Evolutionary conservation across 2,329 filamentous ascomycete genomes (phyloP).

Genomic region (Aspergillus quadrilineatus): DNA sequence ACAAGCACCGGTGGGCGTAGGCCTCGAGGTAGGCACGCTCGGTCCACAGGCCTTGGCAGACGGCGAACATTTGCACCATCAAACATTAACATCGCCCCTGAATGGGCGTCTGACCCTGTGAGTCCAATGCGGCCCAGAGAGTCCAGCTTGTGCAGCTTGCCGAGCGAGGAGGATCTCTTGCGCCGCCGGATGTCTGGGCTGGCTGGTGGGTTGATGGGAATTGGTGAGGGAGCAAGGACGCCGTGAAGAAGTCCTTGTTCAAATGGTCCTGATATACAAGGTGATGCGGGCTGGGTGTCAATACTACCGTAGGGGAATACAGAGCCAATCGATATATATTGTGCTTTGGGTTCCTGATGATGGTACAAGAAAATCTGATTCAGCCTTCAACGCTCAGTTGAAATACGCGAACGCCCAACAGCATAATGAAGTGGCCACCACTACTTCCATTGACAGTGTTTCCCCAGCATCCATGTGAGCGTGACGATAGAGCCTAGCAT

Average conservation of each 20-base stretch:
- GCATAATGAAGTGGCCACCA: too few species aligned
- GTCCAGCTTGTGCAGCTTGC: conserved; percentile 53
- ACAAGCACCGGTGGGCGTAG: neutral
- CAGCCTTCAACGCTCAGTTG: too few species aligned
- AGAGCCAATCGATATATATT: too few species aligned
- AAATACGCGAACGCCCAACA: too few species aligned
- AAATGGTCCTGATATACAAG: too few species aligned
- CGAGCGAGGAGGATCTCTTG: conserved; percentile 58
- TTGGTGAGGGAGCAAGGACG: conserved; percentile 37
- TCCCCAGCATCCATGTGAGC: too few species aligned
- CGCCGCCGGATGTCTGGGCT: conserved; percentile 57
- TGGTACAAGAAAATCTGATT: too few species aligned
- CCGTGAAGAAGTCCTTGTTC: conserved; percentile 19
- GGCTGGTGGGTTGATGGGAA: conserved; percentile 53
- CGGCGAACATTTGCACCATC: conserved; percentile 19
- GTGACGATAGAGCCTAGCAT: neutral
- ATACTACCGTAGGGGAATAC: too few species aligned
- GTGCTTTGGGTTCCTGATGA: too few species aligned
- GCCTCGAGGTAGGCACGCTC: conserved; percentile 13
- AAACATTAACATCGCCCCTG: conserved; percentile 20
- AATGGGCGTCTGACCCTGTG: conserved; percentile 22
- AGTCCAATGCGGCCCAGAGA: conserved; percentile 28
- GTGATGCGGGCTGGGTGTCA: too few species aligned
- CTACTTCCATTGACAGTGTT: neutral
- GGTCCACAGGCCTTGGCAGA: conserved; percentile 10